These are phyloP conservation scores for Mycena metata DNA, from an alignment of 768 basidiomycete genomes.

Conservation along the genomic window DNA sequence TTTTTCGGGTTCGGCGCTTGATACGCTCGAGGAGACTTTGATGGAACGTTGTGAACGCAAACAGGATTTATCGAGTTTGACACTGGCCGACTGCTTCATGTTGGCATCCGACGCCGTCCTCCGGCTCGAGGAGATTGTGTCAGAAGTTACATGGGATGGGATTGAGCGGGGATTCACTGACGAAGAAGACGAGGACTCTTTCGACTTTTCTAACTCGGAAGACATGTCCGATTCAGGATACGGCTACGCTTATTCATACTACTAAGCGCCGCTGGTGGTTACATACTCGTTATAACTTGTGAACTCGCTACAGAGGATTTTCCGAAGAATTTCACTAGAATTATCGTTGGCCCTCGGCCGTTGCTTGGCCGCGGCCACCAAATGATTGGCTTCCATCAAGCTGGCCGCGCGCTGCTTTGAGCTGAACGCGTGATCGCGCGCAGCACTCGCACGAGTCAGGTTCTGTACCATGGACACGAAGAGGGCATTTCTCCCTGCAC, in stretches of 20 bases:
- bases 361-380: no score
- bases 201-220: no score
- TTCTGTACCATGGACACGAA: slow-evolving; percentile 23
- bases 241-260: not conserved
- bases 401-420: no score
- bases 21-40: slow-evolving; percentile 42
- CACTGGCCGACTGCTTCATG: slow-evolving; percentile 45
- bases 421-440: no score
- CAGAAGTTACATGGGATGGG: slow-evolving; percentile 53
- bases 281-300: not conserved
- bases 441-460: not conserved
- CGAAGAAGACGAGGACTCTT: slow-evolving; percentile 30
- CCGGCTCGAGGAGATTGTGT: slow-evolving; percentile 45
- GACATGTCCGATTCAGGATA: not conserved
- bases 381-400: no score
- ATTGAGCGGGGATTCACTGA: slow-evolving; percentile 42
- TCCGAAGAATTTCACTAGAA: no score
- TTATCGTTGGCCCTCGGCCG: no score
- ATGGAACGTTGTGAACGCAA: slow-evolving; percentile 50
- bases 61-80: slow-evolving; percentile 46
- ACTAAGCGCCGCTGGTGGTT: no score
- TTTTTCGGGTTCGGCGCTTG: slow-evolving; percentile 38
- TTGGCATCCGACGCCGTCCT: slow-evolving; percentile 42
- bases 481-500: not conserved
- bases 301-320: not conserved